phyloP scores from a whole-genome alignment of 2,329 filamentous ascomycete species.

The Cytospora chrysosperma region DNA sequence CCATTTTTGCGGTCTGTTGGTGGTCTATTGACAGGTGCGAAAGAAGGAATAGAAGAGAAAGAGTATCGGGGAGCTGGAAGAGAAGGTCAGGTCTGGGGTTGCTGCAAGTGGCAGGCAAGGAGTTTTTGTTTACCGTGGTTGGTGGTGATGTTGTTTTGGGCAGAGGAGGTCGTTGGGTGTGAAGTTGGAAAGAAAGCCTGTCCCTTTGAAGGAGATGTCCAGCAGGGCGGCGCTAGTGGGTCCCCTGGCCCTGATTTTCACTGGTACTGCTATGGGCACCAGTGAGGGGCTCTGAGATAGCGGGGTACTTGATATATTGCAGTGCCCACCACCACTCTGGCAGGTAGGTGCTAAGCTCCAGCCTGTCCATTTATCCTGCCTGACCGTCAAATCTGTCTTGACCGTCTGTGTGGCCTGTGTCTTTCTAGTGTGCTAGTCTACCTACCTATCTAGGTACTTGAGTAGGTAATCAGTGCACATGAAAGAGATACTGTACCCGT shows the following conservation, averaged over 20 bases:
- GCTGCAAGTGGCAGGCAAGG: constrained; percentile 13
- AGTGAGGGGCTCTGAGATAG: constrained; percentile 4
- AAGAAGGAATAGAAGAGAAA: constrained; percentile 21
- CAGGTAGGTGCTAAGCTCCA: constrained; percentile 10
- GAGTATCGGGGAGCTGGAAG: constrained; percentile 11
- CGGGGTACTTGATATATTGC: constrained; percentile 20
- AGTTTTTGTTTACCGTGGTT: constrained; percentile 12
- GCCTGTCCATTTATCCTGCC: neutral
- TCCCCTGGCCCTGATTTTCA: neutral
- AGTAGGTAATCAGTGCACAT: too few relatives aligned
- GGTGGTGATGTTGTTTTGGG: constrained; percentile 25
- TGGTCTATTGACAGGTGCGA: constrained; percentile 22
- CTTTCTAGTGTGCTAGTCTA: neutral
- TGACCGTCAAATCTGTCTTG: neutral
- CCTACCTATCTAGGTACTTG: too few relatives aligned
- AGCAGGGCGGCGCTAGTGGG: neutral
- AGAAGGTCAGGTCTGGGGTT: constrained; percentile 9
- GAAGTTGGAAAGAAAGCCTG: constrained; percentile 21
- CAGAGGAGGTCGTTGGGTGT: constrained; percentile 14
- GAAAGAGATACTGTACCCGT: neutral
- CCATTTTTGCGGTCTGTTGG: constrained; percentile 30
- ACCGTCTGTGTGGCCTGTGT: too few relatives aligned
- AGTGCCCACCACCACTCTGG: constrained; percentile 11
- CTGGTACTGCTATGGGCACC: neutral
- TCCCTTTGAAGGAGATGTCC: neutral